Percentiles rank a stretch among this genome's conserved stretches.
Evolutionary conservation across 2,329 filamentous ascomycete species (phyloP).

Genomic region (Chrysosporium keratinophilum): DNA sequence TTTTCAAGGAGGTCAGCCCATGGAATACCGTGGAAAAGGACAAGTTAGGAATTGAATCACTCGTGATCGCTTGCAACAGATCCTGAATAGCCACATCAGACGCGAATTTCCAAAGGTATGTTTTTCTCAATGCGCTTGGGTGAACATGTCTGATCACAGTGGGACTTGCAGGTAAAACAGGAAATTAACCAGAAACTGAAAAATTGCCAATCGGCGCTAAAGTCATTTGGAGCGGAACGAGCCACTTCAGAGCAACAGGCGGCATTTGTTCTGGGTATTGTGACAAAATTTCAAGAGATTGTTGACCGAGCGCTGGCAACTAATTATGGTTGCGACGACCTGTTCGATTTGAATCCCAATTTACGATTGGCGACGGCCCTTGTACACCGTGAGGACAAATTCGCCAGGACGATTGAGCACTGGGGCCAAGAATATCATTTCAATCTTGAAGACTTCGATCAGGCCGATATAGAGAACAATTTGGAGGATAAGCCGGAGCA

Average conservation of each 20-base stretch:
- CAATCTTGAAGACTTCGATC: background rate
- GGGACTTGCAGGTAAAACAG: slow-evolving; percentile 23
- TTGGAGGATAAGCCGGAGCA: background rate
- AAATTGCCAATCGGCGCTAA: slow-evolving; percentile 21
- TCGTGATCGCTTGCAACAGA: slow-evolving; percentile 31
- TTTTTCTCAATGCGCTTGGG: too few species aligned
- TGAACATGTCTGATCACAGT: too few species aligned
- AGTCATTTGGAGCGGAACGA: slow-evolving; percentile 28
- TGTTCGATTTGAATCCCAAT: slow-evolving; percentile 26
- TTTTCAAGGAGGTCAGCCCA: slow-evolving; percentile 25
- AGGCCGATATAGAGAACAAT: background rate
- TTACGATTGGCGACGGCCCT: slow-evolving; percentile 30
- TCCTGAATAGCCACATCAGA: slow-evolving; percentile 36
- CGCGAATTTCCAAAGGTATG: slow-evolving; percentile 38
- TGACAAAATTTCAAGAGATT: slow-evolving; percentile 14
- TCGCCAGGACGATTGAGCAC: slow-evolving; percentile 18
- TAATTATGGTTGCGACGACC: slow-evolving; percentile 28
- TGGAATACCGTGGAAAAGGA: slow-evolving; percentile 33
- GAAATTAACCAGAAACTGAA: slow-evolving; percentile 31
- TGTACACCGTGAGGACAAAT: slow-evolving; percentile 21
- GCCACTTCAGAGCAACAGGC: slow-evolving; percentile 28
- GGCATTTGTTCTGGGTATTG: slow-evolving; percentile 31
- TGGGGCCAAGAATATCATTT: slow-evolving; percentile 20
- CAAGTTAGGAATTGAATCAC: slow-evolving; percentile 33
- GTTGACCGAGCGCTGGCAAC: slow-evolving; percentile 10